phyloP scores from a whole-genome alignment of 2,329 filamentous ascomycete species.

The Lasiodiplodia gonubiensis region DNA sequence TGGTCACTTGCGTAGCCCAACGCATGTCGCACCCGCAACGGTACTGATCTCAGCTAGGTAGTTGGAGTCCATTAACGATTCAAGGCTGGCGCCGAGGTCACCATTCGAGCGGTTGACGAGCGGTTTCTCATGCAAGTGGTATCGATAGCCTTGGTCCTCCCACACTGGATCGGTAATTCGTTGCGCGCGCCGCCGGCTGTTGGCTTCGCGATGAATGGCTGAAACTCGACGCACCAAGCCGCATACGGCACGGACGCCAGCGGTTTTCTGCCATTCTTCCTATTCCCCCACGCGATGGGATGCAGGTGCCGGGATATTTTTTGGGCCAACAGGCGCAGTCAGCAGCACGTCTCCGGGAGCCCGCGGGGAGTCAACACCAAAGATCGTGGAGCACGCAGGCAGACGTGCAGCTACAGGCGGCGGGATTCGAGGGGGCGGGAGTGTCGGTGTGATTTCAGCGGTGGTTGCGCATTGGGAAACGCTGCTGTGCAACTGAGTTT shows the following conservation, averaged over 20 bases:
- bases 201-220: background rate
- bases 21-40: slow-evolving; percentile 13
- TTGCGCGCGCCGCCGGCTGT: background rate
- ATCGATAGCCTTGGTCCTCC: background rate
- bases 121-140: background rate
- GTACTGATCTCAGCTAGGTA: background rate
- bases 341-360: background rate
- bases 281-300: slow-evolving; percentile 3
- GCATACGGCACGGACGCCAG: slow-evolving; percentile 17
- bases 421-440: slow-evolving; percentile 8
- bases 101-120: background rate
- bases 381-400: background rate
- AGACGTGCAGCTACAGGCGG: background rate
- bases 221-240: slow-evolving; percentile 10
- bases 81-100: background rate
- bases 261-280: slow-evolving; percentile 6
- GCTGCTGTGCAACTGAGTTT: slow-evolving; percentile 4
- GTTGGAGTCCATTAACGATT: background rate
- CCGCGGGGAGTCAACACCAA: slow-evolving; percentile 2
- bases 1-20: background rate
- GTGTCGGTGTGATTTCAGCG: slow-evolving; percentile 14
- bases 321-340: background rate
- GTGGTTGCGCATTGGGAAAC: background rate
- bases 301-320: background rate
- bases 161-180: background rate